Conservation (phyloP, 2,329 filamentous ascomycete species). For the Aphanoascus verrucosus region DNA sequence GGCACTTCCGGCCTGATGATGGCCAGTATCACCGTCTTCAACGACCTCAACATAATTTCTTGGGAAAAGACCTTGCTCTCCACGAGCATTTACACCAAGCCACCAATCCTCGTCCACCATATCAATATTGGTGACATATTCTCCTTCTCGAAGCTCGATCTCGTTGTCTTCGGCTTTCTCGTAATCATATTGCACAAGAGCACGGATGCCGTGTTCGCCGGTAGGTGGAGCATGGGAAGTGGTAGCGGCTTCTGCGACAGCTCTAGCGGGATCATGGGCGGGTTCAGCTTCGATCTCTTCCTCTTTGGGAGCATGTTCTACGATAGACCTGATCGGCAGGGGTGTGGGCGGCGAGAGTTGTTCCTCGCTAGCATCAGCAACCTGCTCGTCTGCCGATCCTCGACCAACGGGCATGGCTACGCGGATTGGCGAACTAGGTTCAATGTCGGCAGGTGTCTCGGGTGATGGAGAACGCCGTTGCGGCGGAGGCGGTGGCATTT, state of each 20-base stretch:
- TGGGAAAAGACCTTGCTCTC: conserved; percentile 84
- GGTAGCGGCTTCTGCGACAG: conserved; percentile 47
- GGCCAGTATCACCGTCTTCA: conserved; percentile 44
- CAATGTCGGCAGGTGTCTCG: conserved; percentile 37
- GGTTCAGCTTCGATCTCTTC: conserved; percentile 56
- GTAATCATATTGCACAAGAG: conserved; percentile 85
- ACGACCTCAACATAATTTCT: conserved; percentile 93
- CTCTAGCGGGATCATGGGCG: conserved; percentile 50
- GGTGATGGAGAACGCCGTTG: conserved; percentile 38
- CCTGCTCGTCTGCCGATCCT: conserved; percentile 38
- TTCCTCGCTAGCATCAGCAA: conserved; percentile 36
- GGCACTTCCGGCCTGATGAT: conserved; percentile 24
- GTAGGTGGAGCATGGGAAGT: conserved; percentile 33
- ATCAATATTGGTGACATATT: conserved; percentile 81
- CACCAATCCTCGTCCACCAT: conserved; percentile 99
- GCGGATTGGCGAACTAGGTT: conserved; percentile 64
- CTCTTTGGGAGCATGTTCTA: conserved; percentile 52
- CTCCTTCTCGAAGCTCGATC: conserved; percentile 78
- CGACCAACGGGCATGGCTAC: conserved; percentile 77
- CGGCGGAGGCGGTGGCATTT: conserved; percentile 31
- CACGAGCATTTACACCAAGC: conserved; percentile 79
- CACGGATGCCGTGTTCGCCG: conserved; percentile 51
- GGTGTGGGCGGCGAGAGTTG: conserved; percentile 30
- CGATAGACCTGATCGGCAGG: conserved; percentile 55
- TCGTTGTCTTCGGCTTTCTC: conserved; percentile 97